Evolutionary conservation across 2,329 filamentous ascomycete species (phyloP), one percentile per base, ranked within the genome.

Genomic region (Elsinoe batatas): DNA sequence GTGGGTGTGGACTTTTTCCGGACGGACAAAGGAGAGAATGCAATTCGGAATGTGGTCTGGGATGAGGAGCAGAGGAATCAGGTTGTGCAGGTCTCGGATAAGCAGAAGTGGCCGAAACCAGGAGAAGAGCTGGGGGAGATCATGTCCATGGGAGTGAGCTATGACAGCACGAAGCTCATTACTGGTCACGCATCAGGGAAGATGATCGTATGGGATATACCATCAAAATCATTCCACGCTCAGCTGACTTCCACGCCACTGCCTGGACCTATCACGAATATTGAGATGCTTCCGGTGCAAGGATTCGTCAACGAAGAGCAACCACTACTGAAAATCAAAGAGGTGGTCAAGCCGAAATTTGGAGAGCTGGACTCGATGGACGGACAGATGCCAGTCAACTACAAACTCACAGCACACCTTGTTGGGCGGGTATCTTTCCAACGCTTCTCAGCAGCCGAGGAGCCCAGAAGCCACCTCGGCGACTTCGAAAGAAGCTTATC

Each of bases 171-270:
- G 42, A 80, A 77, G 6, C 73, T 96, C 18, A 70, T 95, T 22
- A 90, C 90, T 2, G 91, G 91, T 5, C 91, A 97, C 65, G 74
- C 80, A 15, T 86, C 80, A 62, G 91, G 91, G 51, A 87, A 87
- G 64, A 78, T 96, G 38, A 74, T 88, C 32, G 77, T 79, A 54
- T 97, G 91, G 91, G 88, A 88, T 66, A 77, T 91, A 22, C 82
- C 82, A 36, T 83, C 84, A 61, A 80, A 81, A 58, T 82, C 81
- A 58, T 85, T 87, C 59, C 78, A 80, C 1, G 79, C 82, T 2
- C 82, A 84, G 53, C 65, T 91, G 46, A 61, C 64, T 6, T 64
- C 65, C 42, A 77, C 81, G 1, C 86, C 85, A 57, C 78, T 94
- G 57, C 89, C 89, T 54, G 86, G 88, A 3, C 83, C 89, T 15